Percentiles rank a stretch among this genome's conserved stretches.
Conservation (phyloP, 352 stramenopile genomes). For the Globisporangium spiculum region DNA sequence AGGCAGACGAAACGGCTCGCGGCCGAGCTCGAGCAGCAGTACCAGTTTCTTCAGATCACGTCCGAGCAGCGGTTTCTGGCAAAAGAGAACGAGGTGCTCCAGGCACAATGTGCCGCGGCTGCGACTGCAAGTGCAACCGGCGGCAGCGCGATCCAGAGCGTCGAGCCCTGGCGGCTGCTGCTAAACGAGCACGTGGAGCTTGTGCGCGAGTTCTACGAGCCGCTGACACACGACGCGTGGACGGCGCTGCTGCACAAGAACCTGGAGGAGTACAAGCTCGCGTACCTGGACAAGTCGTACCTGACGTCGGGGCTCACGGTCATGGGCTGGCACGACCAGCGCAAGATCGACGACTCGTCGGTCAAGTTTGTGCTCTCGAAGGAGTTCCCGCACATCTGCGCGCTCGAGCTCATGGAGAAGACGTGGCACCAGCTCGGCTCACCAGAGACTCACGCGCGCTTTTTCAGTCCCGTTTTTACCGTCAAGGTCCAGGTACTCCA, state of each 20-base stretch:
- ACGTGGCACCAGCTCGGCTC: constrained; percentile 33
- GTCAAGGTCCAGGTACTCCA: constrained; percentile 54
- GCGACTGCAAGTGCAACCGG: neutral
- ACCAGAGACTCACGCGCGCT: constrained; percentile 31
- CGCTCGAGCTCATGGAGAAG: constrained; percentile 34
- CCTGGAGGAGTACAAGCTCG: constrained; percentile 32
- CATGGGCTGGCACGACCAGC: constrained; percentile 55
- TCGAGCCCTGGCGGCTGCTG: neutral
- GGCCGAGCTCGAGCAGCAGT: constrained; percentile 36
- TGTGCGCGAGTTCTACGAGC: constrained; percentile 40
- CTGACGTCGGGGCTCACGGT: constrained; percentile 30
- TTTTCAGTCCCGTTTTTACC: constrained; percentile 37
- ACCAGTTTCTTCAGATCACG: constrained; percentile 33
- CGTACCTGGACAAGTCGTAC: constrained; percentile 25
- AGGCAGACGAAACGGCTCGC: constrained; percentile 32
- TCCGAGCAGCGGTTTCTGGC: constrained; percentile 31
- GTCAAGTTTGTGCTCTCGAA: constrained; percentile 52
- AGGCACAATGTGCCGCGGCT: constrained; percentile 13
- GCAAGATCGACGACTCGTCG: constrained; percentile 33
- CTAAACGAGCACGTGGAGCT: constrained; percentile 37
- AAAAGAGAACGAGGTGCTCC: constrained; percentile 32
- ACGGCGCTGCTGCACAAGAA: constrained; percentile 21
- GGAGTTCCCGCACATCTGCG: constrained; percentile 31
- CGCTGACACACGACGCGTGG: constrained; percentile 19
- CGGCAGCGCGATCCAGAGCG: neutral